Percentiles rank a stretch among this genome's conserved stretches.
Conservation (phyloP, 768 basidiomycete genomes). For the Leccinellum rugosiceps region DNA sequence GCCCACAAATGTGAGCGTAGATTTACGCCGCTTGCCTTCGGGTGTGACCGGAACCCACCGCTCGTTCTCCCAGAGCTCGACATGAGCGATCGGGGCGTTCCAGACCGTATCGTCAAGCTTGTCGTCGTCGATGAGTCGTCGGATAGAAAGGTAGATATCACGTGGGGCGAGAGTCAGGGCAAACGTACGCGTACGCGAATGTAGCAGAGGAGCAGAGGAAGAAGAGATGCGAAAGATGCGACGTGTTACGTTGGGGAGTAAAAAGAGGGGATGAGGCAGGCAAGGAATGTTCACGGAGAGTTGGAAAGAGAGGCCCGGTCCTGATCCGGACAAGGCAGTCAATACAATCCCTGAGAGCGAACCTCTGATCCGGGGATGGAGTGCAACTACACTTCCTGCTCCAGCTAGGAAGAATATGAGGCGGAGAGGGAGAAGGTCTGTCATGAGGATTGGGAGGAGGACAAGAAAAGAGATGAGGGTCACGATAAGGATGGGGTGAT, state of each 20-base stretch:
- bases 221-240: background rate
- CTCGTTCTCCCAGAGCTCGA: background rate
- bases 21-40: background rate
- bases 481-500: conserved; percentile 34
- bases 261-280: background rate
- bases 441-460: conserved; percentile 39
- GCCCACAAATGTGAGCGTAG: background rate
- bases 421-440: conserved; percentile 45
- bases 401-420: conserved; percentile 38
- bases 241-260: background rate
- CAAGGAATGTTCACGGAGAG: conserved; percentile 9
- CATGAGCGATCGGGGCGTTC: background rate
- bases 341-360: background rate
- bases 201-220: background rate
- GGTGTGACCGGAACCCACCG: background rate
- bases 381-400: conserved; percentile 7
- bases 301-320: conserved; percentile 17
- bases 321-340: conserved; percentile 8
- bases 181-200: background rate
- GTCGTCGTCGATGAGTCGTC: background rate
- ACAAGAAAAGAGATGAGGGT: conserved; percentile 44
- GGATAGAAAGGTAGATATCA: background rate
- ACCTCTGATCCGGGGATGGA: conserved; percentile 11
- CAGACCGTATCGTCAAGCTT: background rate
- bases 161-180: background rate